Base-by-base conservation (phyloP, 352 stramenopile species). In the Vaucheria bursata region DNA sequence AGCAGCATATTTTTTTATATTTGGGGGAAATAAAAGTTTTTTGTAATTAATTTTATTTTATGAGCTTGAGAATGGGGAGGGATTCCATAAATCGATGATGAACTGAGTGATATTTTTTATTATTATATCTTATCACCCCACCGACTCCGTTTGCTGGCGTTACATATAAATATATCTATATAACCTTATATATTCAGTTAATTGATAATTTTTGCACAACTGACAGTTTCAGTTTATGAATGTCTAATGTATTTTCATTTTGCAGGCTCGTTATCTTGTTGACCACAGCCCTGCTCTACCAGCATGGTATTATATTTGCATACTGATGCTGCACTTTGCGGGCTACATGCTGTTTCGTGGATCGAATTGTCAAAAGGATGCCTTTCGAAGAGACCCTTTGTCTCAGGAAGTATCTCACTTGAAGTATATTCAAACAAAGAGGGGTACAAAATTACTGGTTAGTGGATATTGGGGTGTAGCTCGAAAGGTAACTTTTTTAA, bases 381-480 rank as follows among this genome's bases (percentile, higher is more conserved):
- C 85, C 39, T 96, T 96, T 85, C 85, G 91, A 36, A 78, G 85
- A 1, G 82, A 95, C 82, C 89, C 90, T 12, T 69, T 49, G 35
- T 49, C 75, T n/a, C n/a, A 84, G 0, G 75, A 77, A 32, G 87
- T 93, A 1, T 73, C 74, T 4, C 87, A 95, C 77, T 82, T 94
- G 32, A 80, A 84, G 35, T 94, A 85, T 70, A 79, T 96, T 38
- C 75, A 89, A 77, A 95, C 91, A 3, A 88, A 91, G 78, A 75
- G 89, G 40, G 91, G 91, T 25, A 89, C 85, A 8, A 89, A 89
- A 75, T 82, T 96, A 1, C 81, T 97, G 5, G 92, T 89, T 8
- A 89, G 83, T 65, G 91, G 92, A 34, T 97, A 89, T 89, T 97
- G 92, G 92, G 92, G 92, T 38, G 83, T 88, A 74, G 90, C 91